Conservation (phyloP, 257 asterid species). For the Vinca minor region DNA sequence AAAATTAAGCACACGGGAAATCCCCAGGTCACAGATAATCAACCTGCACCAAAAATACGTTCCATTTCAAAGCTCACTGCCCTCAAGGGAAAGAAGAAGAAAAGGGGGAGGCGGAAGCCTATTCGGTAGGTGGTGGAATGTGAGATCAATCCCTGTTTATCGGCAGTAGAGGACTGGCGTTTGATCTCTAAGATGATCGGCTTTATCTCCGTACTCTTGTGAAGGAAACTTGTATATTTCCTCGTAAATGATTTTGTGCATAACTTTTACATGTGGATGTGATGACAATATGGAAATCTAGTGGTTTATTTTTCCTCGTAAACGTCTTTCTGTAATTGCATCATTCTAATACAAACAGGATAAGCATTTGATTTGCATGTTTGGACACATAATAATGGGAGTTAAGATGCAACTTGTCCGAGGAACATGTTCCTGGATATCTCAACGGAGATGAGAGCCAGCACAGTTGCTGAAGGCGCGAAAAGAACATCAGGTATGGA, state of each 20-base stretch:
- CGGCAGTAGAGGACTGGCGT: neutral
- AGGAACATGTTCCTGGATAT: conserved; percentile 57
- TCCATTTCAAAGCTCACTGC: conserved; percentile 47
- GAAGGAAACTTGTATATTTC: neutral
- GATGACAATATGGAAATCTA: no score
- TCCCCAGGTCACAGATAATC: conserved; percentile 31
- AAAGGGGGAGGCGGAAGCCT: conserved; percentile 42
- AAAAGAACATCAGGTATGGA: conserved; percentile 69
- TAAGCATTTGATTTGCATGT: neutral
- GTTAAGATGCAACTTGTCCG: conserved; percentile 33
- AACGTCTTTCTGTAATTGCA: no score
- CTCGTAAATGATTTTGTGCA: neutral
- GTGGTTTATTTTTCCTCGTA: no score
- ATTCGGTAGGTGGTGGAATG: conserved; percentile 27
- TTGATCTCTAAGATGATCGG: no score
- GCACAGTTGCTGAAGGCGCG: conserved; percentile 64
- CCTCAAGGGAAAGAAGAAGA: conserved; percentile 46
- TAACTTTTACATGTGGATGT: neutral
- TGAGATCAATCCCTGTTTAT: conserved; percentile 15
- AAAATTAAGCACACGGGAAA: conserved; percentile 30
- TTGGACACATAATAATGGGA: neutral
- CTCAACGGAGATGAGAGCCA: conserved; percentile 65
- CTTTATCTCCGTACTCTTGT: neutral
- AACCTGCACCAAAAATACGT: conserved; percentile 39
- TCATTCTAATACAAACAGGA: neutral